phyloP scores from a whole-genome alignment of 108 stramenopile genomes.

The Hondaea fermentalgiana region DNA sequence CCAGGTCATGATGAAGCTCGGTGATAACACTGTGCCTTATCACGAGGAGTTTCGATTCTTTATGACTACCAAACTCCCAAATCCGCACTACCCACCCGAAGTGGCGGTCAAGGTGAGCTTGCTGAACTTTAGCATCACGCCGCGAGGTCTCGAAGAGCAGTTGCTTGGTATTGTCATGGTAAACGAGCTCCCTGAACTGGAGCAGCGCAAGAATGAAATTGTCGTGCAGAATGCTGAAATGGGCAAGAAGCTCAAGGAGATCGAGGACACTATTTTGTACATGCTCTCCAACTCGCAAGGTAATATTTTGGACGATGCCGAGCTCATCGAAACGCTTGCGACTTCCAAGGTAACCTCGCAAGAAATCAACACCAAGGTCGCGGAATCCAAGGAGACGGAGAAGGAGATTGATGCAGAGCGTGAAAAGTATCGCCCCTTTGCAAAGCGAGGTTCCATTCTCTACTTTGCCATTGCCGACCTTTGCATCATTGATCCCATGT shows the following conservation, averaged over 20 bases:
- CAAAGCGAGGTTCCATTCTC: conserved; percentile 44
- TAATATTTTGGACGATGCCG: conserved; percentile 44
- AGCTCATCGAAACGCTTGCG: conserved; percentile 49
- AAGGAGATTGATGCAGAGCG: conserved; percentile 42
- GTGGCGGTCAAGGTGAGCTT: conserved; percentile 49
- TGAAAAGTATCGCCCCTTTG: conserved; percentile 44
- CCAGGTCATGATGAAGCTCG: conserved; percentile 60
- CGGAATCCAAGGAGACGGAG: conserved; percentile 44
- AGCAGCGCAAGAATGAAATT: conserved; percentile 46
- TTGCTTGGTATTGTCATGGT: conserved; percentile 49
- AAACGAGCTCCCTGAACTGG: conserved; percentile 53
- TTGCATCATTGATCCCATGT: conserved; percentile 48
- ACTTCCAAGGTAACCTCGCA: conserved; percentile 37
- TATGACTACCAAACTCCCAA: conserved; percentile 49
- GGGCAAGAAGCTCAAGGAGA: conserved; percentile 45
- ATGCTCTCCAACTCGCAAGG: conserved; percentile 47
- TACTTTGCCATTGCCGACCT: conserved; percentile 52
- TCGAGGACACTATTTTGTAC: conserved; percentile 47
- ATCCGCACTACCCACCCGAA: conserved; percentile 54
- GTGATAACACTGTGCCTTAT: conserved; percentile 57
- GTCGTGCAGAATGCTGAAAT: conserved; percentile 28
- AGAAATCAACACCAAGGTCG: conserved; percentile 46
- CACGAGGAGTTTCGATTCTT: conserved; percentile 52
- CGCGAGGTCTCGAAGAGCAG: conserved; percentile 48
- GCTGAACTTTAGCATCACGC: conserved; percentile 54